Percentiles rank a stretch among this genome's conserved stretches.
Evolutionary conservation across 306 rosid genomes (phyloP).

Genomic region (Urtica urens): DNA sequence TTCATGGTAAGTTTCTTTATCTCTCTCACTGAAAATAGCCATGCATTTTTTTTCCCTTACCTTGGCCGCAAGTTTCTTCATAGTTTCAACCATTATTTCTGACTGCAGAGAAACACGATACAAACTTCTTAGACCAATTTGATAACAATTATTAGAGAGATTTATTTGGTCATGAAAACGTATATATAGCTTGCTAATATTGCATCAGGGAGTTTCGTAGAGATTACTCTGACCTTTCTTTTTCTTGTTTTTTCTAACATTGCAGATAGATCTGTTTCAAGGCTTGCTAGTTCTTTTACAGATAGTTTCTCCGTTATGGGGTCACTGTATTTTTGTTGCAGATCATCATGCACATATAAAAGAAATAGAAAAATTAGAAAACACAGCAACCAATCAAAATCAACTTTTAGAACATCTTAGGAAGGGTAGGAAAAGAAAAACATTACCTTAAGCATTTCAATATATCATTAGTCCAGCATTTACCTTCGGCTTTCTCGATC

Average conservation of each 20-base stretch:
- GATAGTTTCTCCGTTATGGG: not conserved
- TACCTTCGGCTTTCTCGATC: no score
- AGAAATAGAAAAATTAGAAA: not conserved
- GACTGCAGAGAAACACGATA: not conserved
- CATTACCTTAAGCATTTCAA: no score
- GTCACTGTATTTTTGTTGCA: not conserved
- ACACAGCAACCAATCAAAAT: no score
- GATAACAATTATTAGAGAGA: no score
- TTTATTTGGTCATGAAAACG: no score
- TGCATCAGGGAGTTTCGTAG: not conserved
- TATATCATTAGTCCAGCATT: no score
- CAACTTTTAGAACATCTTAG: no score
- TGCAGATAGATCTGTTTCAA: not conserved
- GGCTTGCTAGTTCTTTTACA: not conserved
- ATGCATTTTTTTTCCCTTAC: not conserved
- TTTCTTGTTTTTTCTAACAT: not conserved
- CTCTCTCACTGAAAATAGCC: no score
- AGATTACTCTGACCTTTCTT: not conserved
- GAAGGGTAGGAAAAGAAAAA: no score
- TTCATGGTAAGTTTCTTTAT: no score
- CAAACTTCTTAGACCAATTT: no score
- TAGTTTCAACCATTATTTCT: not conserved
- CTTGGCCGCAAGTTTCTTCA: not conserved
- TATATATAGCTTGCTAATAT: no score
- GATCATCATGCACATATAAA: not conserved